Evolutionary conservation across 768 basidiomycete genomes (phyloP), one percentile per base, ranked within the genome.

Genomic region (Amyloporia xantha): DNA sequence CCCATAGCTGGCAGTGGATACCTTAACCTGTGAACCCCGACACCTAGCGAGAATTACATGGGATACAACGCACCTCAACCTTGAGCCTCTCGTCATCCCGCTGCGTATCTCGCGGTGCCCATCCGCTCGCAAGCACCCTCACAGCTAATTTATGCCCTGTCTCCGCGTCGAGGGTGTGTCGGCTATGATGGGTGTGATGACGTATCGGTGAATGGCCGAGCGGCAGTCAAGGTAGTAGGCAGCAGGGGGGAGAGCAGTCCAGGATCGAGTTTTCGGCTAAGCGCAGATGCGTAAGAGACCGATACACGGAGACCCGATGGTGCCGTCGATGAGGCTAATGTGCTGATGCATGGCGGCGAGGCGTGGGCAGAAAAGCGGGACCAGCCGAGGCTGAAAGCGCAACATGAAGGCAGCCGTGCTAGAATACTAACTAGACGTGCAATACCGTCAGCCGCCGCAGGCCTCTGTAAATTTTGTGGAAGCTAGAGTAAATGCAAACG

Each of bases 181-280:
- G 71, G n/a, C n/a, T 23, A 95, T 59, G 23, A 85, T 56, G 1
- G 96, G 96, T 5, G 85, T 84, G 49, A 91, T 58, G 23, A 96
- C 67, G 66, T 92, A 91, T 49, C 87, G 78, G 61, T 97, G 93
- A n/a, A 94, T 66, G 2, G 86, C 81, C 1, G 91, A 91, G 25
- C 91, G 81, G 12, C 86, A 82, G 66, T 97, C 93, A 50, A 87
- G 75, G 66, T 93, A 95, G 61, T 95, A 95, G 4, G 84, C 79
- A 2, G 82, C 72, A n/a, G n/a, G n/a, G n/a, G n/a, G n/a, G n/a
- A n/a, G 54, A 91, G 81, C 2, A 90, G 56, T 1, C 83, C 82
- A 1, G 81, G 70, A 1, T 82, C 81, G 6, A 86, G n/a, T n/a
- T n/a, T n/a, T n/a, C 53, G 23, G 73, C 66, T 55, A n/a, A 86